Base-by-base conservation (phyloP, 371 early-diverging fungal genomes). In the Apophysomyces sp. region DNA sequence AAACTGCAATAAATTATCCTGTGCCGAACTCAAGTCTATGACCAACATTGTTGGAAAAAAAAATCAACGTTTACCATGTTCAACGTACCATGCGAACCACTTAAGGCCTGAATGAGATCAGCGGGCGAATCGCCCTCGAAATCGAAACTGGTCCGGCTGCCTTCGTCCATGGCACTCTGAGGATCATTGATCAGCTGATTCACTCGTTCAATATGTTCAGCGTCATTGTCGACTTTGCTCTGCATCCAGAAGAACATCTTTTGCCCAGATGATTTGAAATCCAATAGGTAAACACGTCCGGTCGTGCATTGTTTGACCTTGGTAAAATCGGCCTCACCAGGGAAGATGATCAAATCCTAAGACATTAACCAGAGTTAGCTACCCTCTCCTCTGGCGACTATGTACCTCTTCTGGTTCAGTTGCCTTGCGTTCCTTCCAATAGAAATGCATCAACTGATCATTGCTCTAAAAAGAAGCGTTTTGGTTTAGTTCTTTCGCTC, bases 191-290 rank as follows among this genome's bases (percentile, higher is more conserved):
- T 85, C 56, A 86, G 71, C 32, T 73, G 67, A 62, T 89, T 88
- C 26, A 87, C 81, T 40, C 77, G 72, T 5, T 60, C 67, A 55
- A 79, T 72, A 24, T 81, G 53, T 57, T 83, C 86, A 31, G 75
- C 78, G 58, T 89, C 89, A 61, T 80, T 76, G 15, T 80, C 82
- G 26, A 73, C 78, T 31, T 82, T 74, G 56, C 83, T 87, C 66
- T 94, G 94, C 80, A 92, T 86, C 94, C 94, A 94, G 61, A 90
- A 92, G 71, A 94, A 93, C 41, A 83, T 69, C 36, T 87, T 84
- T 68, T 87, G 86, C 60, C 78, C 75, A 3, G 92, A 90, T 0
- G 92, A 87, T 71, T 86, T 86, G 74, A 90, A 93, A 67, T 86
- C 84, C 31, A 94, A 78, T 36, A 90, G 71, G 65, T 86, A 85